Conservation (phyloP, 805 yeast species). For the Ogataea paradorogensis region DNA sequence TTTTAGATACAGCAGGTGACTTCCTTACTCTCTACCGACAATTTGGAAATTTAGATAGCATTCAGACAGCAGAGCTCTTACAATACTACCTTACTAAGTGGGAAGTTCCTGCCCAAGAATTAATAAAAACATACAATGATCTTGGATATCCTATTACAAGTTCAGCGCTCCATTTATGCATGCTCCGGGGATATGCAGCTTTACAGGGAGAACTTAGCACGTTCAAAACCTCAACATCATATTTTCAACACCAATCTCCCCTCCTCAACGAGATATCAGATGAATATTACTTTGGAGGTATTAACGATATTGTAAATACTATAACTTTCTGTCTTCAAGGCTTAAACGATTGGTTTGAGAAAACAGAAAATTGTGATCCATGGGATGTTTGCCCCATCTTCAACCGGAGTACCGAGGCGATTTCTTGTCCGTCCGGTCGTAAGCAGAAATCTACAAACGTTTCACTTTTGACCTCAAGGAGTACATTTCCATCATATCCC, state of each 20-base stretch:
- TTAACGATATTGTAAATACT: slow-evolving; percentile 44
- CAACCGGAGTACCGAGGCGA: background rate
- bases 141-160: slow-evolving; percentile 37
- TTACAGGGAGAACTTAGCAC: slow-evolving; percentile 42
- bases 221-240: slow-evolving; percentile 9
- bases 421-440: background rate
- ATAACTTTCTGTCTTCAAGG: slow-evolving; percentile 37
- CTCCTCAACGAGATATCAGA: slow-evolving; percentile 41
- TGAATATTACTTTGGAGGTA: slow-evolving; percentile 51
- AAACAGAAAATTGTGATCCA: slow-evolving; percentile 27
- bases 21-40: slow-evolving; percentile 45
- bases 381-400: slow-evolving; percentile 36
- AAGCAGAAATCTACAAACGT: background rate
- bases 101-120: slow-evolving; percentile 43
- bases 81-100: slow-evolving; percentile 34
- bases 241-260: slow-evolving; percentile 38
- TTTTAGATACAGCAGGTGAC: slow-evolving; percentile 64
- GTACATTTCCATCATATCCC: background rate
- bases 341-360: slow-evolving; percentile 41
- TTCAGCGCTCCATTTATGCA: slow-evolving; percentile 44
- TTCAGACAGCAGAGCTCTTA: slow-evolving; percentile 7
- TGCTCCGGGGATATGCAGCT: slow-evolving; percentile 54
- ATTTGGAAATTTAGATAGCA: slow-evolving; percentile 26
- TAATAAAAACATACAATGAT: slow-evolving; percentile 38
- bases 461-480: background rate